phyloP scores from a whole-genome alignment of 495 filamentous ascomycete genomes.

The Aspergillus baeticus region DNA sequence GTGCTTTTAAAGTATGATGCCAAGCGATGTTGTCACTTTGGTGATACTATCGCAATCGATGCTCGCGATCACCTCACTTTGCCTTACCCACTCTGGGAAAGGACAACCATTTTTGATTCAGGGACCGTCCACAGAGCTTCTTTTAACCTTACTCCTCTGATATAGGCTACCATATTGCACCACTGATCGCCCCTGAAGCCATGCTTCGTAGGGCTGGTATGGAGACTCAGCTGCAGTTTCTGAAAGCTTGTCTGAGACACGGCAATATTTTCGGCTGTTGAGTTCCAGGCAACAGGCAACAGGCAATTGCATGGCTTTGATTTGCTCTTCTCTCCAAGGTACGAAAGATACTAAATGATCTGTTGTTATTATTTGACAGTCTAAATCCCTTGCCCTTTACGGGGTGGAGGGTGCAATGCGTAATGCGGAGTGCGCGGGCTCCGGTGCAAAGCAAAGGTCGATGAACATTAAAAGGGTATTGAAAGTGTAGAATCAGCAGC shows the following conservation, averaged over 20 bases:
- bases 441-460: not conserved
- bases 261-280: constrained; percentile 35
- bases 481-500: not conserved
- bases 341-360: not conserved
- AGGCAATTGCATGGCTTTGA: not conserved
- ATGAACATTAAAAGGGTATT: constrained; percentile 12
- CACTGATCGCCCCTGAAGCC: constrained; percentile 1
- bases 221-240: constrained; percentile 7
- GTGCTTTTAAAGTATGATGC: constrained; percentile 25
- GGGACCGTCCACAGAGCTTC: constrained; percentile 11
- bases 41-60: constrained; percentile 33
- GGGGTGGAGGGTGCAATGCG: not conserved
- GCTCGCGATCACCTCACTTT: constrained; percentile 38
- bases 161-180: constrained; percentile 23
- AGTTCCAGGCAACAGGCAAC: constrained; percentile 12
- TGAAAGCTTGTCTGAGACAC: constrained; percentile 15
- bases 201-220: constrained; percentile 14
- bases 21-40: constrained; percentile 29
- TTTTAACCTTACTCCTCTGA: constrained; percentile 19
- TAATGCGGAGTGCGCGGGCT: too few species aligned
- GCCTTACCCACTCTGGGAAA: constrained; percentile 14
- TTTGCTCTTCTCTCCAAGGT: not conserved
- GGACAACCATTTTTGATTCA: constrained; percentile 6
- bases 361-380: not conserved
- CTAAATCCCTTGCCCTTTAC: not conserved